Evolutionary conservation across 1,139 yeast genomes (phyloP), one percentile per base, ranked within the genome.

Genomic region (Hanseniaspora sp.): DNA sequence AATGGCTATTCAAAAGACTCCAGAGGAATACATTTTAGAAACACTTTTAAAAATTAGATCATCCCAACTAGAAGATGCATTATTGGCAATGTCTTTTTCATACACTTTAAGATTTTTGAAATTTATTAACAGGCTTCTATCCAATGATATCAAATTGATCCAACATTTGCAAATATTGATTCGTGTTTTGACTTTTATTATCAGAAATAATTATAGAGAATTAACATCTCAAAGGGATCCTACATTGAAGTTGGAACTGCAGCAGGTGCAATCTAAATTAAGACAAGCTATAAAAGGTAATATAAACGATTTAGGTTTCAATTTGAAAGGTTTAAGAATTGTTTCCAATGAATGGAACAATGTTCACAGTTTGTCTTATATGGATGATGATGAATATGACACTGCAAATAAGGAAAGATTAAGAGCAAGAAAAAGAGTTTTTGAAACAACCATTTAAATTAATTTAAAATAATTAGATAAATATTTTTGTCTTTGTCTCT

Each of bases 11-110:
- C 77, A 79, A 51, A 75, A 84, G 60, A 70, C 78, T 2, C 95
- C 96, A 0, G 86, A 81, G 58, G 79, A 80, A 58, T 83, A 92
- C 63, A 92, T 92, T 29, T 74, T 90, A 70, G 82, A 82, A 53
- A 82, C 82, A 0, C 67, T 90, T 33, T 66, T 72, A 44, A 79
- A 79, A 62, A 86, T 92, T 67, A 83, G 77, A 62, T 79, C 95
- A 0, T 77, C 95, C 0, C 96, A 92, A 63, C 71, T 92, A 47
- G 96, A 90, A 63, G 98, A 92, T 69, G 95, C 97, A 0, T 74
- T 92, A 56, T 71, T 92, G 53, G 95, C 94, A 1, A 72, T 92
- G 55, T 96, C 98, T 38, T 90, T 92, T 63, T 87, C 95, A 13
- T 85, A 83, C 67, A 82, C 90, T 2, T 69, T 82, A 57, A 78